Conservation (phyloP, 2,329 filamentous ascomycete genomes). For the Clonostachys rosea region DNA sequence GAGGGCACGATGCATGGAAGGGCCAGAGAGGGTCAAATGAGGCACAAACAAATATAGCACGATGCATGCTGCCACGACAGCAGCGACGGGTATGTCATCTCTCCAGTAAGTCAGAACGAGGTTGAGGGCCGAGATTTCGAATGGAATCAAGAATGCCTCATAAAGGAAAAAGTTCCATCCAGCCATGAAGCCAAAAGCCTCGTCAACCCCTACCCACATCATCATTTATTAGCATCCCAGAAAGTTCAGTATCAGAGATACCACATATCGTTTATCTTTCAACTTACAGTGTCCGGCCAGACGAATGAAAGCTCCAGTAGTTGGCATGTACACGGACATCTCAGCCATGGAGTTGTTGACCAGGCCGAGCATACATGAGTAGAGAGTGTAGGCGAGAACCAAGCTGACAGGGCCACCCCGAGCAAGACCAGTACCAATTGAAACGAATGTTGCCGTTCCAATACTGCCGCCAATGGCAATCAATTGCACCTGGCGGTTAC, state of each 20-base stretch:
- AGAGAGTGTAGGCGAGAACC: conserved; percentile 49
- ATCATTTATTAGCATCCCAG: conserved; percentile 13
- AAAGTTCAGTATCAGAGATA: no score
- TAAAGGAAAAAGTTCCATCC: conserved; percentile 48
- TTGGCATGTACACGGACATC: conserved; percentile 53
- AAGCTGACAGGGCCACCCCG: conserved; percentile 32
- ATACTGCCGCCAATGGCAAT: conserved; percentile 49
- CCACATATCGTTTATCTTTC: no score
- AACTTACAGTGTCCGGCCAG: conserved; percentile 39
- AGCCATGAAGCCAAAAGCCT: conserved; percentile 47
- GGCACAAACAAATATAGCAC: conserved; percentile 4
- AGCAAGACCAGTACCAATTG: conserved; percentile 43
- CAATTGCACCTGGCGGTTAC: conserved; percentile 44
- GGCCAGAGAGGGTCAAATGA: no score
- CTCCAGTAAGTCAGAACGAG: conserved; percentile 31
- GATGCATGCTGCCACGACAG: conserved; percentile 16
- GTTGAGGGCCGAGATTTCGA: conserved; percentile 40
- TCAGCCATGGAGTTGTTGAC: conserved; percentile 59
- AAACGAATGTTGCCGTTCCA: conserved; percentile 48
- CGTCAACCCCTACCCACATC: conserved; percentile 40
- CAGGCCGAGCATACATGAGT: conserved; percentile 44
- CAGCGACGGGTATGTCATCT: conserved; percentile 16
- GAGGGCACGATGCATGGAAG: conserved; percentile 2
- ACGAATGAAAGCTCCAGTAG: conserved; percentile 53
- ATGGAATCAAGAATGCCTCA: conserved; percentile 43